Conservation (phyloP, 179 eudicot genomes). For the Sideroxylon spinosum region DNA sequence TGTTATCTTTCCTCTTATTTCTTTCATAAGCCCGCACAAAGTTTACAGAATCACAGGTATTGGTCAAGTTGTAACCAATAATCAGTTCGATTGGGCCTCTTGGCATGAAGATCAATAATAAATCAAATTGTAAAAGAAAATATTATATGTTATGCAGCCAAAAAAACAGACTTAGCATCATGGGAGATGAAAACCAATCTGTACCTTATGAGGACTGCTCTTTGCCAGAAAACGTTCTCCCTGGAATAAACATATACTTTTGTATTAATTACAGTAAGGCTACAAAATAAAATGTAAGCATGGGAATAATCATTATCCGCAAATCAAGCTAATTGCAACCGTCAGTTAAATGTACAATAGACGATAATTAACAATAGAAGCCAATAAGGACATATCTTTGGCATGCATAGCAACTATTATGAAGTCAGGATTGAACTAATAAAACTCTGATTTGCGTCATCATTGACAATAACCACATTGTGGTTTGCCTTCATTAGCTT, state of each 20-base stretch:
- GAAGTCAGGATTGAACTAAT: not conserved
- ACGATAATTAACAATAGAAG: not conserved
- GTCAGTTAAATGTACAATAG: not conserved
- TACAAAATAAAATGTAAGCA: conserved; percentile 7
- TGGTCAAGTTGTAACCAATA: not conserved
- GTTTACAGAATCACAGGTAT: not conserved
- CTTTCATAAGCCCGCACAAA: not conserved
- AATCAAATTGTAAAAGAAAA: not conserved
- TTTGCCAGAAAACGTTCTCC: conserved; percentile 66
- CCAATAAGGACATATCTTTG: not conserved
- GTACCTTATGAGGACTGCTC: conserved; percentile 78
- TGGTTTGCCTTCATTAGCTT: too few species aligned
- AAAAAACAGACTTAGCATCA: not conserved
- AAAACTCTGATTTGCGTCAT: not conserved
- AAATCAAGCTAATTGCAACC: not conserved
- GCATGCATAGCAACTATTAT: not conserved
- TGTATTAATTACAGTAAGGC: conserved; percentile 8
- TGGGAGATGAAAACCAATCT: not conserved
- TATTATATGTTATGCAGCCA: not conserved
- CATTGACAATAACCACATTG: not conserved
- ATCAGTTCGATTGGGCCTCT: too few species aligned
- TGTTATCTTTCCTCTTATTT: not conserved
- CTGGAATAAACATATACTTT: conserved; percentile 39
- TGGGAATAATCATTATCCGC: not conserved
- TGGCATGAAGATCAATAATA: not conserved